A percentile compares a stretch with the other conserved stretches of the same genome.
Evolutionary conservation across 1,284 basidiomycete species (phyloP).

Genomic region (Spongiforma sp.): DNA sequence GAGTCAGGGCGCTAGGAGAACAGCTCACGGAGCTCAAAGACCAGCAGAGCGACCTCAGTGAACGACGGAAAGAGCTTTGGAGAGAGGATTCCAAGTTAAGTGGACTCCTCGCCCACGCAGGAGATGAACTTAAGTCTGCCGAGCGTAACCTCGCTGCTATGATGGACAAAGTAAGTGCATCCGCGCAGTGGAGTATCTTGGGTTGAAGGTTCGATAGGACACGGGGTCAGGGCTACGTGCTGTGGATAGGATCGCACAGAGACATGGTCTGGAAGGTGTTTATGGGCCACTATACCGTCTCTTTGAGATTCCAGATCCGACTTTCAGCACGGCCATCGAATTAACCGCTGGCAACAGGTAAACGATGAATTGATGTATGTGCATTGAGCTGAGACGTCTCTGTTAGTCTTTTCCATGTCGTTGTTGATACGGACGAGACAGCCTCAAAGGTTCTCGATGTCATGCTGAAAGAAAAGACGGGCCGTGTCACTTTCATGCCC

Average conservation of each 20-base stretch:
- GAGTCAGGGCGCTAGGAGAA: constrained; percentile 71
- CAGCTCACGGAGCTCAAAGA: constrained; percentile 72
- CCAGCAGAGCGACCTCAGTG: constrained; percentile 72
- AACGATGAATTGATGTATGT: constrained; percentile 10
- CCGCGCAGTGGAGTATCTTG: not conserved
- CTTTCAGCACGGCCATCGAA: constrained; percentile 94
- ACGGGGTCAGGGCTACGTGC: constrained; percentile 88
- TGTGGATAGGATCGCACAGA: constrained; percentile 81
- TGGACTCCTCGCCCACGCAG: constrained; percentile 76
- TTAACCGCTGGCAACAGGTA: constrained; percentile 94
- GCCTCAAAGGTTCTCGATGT: constrained; percentile 87
- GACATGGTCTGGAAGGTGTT: constrained; percentile 78
- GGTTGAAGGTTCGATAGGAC: constrained; percentile 57
- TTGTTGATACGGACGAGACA: constrained; percentile 95
- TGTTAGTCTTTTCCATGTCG: constrained; percentile 90
- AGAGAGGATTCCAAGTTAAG: constrained; percentile 92
- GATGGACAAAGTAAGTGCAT: constrained; percentile 88
- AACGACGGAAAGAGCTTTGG: constrained; percentile 93
- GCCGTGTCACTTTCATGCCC: constrained; percentile 98
- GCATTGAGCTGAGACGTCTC: constrained; percentile 5
- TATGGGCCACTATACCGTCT: constrained; percentile 95
- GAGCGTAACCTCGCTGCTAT: constrained; percentile 85
- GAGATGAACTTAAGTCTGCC: constrained; percentile 80
- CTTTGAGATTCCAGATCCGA: constrained; percentile 88
- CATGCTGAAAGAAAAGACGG: constrained; percentile 92